Percentiles rank a stretch among this genome's conserved stretches.
Evolutionary conservation across 768 basidiomycete genomes (phyloP).

Genomic region (Chalciporus pseudorubinellus): DNA sequence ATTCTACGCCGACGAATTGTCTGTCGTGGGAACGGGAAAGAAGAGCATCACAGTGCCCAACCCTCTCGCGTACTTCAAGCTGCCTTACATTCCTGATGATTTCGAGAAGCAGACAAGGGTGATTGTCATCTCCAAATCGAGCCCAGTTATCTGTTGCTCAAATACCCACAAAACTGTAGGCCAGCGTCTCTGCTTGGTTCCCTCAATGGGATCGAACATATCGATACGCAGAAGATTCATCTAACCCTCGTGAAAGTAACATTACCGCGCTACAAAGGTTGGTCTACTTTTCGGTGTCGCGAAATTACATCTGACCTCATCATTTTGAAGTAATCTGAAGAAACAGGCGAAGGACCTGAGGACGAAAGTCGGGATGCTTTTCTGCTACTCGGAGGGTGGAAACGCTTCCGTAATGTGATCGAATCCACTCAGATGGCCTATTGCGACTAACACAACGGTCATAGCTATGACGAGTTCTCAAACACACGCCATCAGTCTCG

Average conservation of each 20-base stretch:
- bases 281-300: too few relatives aligned
- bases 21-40: constrained; percentile 4
- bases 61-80: constrained; percentile 17
- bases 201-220: constrained; percentile 20
- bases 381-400: constrained; percentile 16
- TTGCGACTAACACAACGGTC: too few relatives aligned
- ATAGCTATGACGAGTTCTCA: constrained; percentile 28
- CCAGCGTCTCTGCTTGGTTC: constrained; percentile 14
- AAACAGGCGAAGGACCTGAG: constrained; percentile 10
- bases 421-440: too few relatives aligned
- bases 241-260: constrained; percentile 11
- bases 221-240: constrained; percentile 15
- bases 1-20: constrained; percentile 14
- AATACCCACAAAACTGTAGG: too few relatives aligned
- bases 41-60: constrained; percentile 13
- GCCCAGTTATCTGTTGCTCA: too few relatives aligned
- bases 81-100: constrained; percentile 19
- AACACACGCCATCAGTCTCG: constrained; percentile 23
- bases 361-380: constrained; percentile 18
- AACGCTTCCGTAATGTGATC: constrained; percentile 3
- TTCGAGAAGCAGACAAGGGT: constrained; percentile 11
- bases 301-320: too few relatives aligned
- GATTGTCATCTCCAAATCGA: too few relatives aligned
- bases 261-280: neutral
- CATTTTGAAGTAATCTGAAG: constrained; percentile 20